phyloP scores from a whole-genome alignment of 108 stramenopile species.

The Skeletonema menzelii region DNA sequence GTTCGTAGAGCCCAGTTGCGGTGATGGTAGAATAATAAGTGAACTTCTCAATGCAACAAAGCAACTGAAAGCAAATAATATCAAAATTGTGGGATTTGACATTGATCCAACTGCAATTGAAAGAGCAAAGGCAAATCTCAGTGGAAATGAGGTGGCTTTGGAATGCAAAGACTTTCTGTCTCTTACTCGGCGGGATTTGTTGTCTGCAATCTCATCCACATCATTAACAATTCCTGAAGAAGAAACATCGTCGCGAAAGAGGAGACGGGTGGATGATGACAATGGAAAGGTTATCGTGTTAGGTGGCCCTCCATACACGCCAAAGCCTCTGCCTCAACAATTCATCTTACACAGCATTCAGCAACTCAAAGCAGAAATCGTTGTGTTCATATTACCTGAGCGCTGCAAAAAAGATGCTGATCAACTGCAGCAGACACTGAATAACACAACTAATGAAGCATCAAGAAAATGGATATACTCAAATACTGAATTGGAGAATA shows the following conservation, averaged over 20 bases:
- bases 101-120: slow-evolving; percentile 27
- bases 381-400: slow-evolving; percentile 29
- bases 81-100: slow-evolving; percentile 16
- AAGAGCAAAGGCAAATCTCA: slow-evolving; percentile 4
- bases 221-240: background rate
- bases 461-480: background rate
- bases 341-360: slow-evolving; percentile 29
- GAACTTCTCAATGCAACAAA: slow-evolving; percentile 1
- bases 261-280: background rate
- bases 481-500: slow-evolving; percentile 20
- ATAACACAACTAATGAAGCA: background rate
- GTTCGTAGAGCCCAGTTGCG: slow-evolving; percentile 38
- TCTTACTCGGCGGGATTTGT: background rate
- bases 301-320: slow-evolving; percentile 35
- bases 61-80: background rate
- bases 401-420: slow-evolving; percentile 19
- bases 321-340: slow-evolving; percentile 20
- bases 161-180: slow-evolving; percentile 24
- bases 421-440: slow-evolving; percentile 3
- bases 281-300: background rate
- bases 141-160: slow-evolving; percentile 2
- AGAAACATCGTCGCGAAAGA: background rate
- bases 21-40: slow-evolving; percentile 27
- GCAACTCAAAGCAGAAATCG: slow-evolving; percentile 17
- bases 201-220: background rate